Percentiles rank a stretch among this genome's conserved stretches.
Evolutionary conservation across 2,329 filamentous ascomycete species (phyloP).

Genomic region (Aspergillus neoniger): DNA sequence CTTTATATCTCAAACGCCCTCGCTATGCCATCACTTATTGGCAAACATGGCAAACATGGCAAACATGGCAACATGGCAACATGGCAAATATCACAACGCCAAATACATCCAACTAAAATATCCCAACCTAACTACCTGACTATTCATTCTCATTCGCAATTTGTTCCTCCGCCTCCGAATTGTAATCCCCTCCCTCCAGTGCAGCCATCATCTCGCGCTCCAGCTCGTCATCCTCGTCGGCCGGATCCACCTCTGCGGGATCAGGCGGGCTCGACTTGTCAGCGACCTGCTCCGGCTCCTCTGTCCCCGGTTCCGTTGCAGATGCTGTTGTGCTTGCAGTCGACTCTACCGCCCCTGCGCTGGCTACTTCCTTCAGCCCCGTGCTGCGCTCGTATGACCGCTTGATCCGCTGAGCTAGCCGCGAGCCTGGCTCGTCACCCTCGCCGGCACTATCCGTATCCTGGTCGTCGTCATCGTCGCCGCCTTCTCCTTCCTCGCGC

Average conservation of each 20-base stretch:
- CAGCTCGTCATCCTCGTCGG: constrained; percentile 50
- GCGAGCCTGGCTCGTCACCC: constrained; percentile 42
- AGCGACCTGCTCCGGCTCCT: constrained; percentile 29
- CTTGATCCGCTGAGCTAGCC: constrained; percentile 44
- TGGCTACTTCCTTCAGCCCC: constrained; percentile 41
- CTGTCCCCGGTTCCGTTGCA: constrained; percentile 18
- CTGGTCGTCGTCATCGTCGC: constrained; percentile 35
- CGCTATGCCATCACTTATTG: constrained; percentile 32
- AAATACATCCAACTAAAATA: constrained; percentile 5
- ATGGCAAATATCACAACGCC: neutral
- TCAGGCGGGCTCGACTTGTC: too few relatives aligned
- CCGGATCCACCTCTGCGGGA: constrained; percentile 25
- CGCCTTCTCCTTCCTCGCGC: constrained; percentile 29
- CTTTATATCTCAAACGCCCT: constrained; percentile 23
- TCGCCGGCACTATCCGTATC: constrained; percentile 33
- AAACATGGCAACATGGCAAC: neutral
- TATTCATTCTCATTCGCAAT: constrained; percentile 34
- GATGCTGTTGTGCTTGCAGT: constrained; percentile 19
- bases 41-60: too few relatives aligned
- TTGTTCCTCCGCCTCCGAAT: constrained; percentile 38
- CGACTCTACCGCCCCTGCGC: constrained; percentile 19
- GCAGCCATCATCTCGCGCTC: constrained; percentile 62
- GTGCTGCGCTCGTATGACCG: constrained; percentile 45
- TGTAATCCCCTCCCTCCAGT: constrained; percentile 50
- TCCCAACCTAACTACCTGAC: neutral